Conservation (phyloP, 2,329 filamentous ascomycete genomes). For the Aspergillus neotritici region DNA sequence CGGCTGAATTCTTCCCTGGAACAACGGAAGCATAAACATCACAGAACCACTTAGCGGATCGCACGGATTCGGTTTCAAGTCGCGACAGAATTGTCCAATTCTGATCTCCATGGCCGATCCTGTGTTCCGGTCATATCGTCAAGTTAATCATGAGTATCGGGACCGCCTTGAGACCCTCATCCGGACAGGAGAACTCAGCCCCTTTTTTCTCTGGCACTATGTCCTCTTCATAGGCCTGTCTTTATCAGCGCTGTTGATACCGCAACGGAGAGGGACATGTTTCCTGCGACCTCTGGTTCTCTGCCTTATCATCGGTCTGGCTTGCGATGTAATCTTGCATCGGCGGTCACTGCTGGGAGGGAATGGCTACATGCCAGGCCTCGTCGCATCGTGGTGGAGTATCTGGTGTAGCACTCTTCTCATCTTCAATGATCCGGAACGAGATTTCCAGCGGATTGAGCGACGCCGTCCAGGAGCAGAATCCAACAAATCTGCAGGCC, state of each 20-base stretch:
- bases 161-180: constrained; percentile 21
- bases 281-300: constrained; percentile 45
- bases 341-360: constrained; percentile 47
- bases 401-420: constrained; percentile 51
- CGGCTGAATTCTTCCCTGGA: too few relatives aligned
- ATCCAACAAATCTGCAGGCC: neutral
- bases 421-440: constrained; percentile 51
- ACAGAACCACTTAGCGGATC: too few relatives aligned
- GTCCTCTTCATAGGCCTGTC: constrained; percentile 29
- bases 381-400: constrained; percentile 50
- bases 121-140: constrained; percentile 22
- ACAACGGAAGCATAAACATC: too few relatives aligned
- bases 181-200: constrained; percentile 25
- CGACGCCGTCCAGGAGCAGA: constrained; percentile 16
- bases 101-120: constrained; percentile 21
- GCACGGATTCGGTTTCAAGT: too few relatives aligned
- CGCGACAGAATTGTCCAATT: too few relatives aligned
- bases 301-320: constrained; percentile 38
- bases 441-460: constrained; percentile 53
- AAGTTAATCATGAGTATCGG: constrained; percentile 21
- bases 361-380: constrained; percentile 51
- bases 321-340: constrained; percentile 40
- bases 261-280: constrained; percentile 35
- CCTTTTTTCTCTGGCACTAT: constrained; percentile 34
- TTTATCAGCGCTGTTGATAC: constrained; percentile 48